Evolutionary conservation across 2,329 filamentous ascomycete species (phyloP), one percentile per base, ranked within the genome.

Genomic region (Aspergillus texensis): DNA sequence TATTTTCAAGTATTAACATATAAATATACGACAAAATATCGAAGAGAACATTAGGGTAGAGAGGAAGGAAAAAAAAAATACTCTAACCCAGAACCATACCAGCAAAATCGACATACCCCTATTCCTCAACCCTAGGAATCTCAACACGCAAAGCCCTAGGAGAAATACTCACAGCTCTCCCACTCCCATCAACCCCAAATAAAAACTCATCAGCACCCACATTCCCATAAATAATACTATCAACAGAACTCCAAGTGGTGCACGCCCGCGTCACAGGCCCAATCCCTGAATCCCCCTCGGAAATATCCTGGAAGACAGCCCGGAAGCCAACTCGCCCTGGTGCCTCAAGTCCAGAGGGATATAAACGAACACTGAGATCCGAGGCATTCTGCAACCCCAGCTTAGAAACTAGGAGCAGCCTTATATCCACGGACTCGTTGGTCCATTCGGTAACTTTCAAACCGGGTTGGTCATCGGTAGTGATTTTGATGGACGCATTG

Each of bases 281-380:
- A 50, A 50, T 50, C 8, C 46, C 46, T 0, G 12, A 9, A 8
- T 50, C 24, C 16, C 46, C 46, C 26, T 50, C 24, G 6, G 24
- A 28, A 14, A 2, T 4, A 30, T 50, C 26, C 24, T 28, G 46
- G 21, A 50, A 50, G 6, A 73, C 59, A 32, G 68, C 67, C 1
- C 68, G 60, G 62, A 72, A 73, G 0, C 67, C 65, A 3, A 71
- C 53, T 14, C 56, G 43, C 1, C 59, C 66, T 2, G 58, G 34
- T 12, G 58, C 61, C 36, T 63, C 45, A 3, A 74, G 68, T 3
- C 68, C 69, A 16, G 67, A 72, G 4, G 68, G 71, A 57, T 73
- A 72, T n/a, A 71, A 50, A 3, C 70, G 72, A 30, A 72, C 64
- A 36, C 62, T 65, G 2, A 72, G 55, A 58, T 68, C 6, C 72